Evolutionary conservation across 2,329 filamentous ascomycete species (phyloP).

Genomic region (Ambrosiella cleistominuta): DNA sequence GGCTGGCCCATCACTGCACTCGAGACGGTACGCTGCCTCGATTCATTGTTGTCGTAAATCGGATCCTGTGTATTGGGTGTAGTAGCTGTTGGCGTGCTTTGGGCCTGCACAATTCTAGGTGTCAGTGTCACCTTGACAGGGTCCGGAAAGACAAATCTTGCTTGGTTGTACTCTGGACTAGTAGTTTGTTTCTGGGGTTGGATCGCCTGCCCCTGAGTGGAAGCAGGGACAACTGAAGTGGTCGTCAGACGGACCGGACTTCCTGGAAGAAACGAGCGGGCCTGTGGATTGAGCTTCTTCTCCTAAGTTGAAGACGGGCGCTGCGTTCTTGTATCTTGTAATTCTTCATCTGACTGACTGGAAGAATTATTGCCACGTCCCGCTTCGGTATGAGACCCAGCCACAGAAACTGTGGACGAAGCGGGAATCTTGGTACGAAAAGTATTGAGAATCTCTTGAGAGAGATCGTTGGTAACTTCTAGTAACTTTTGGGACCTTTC

Average conservation of each 20-base stretch:
- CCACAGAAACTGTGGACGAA: constrained; percentile 1
- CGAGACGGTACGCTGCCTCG: background rate
- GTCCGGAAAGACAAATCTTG: too few species aligned
- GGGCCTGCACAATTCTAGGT: too few species aligned
- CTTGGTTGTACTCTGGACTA: too few species aligned
- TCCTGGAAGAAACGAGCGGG: constrained; percentile 37
- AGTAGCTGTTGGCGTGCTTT: background rate
- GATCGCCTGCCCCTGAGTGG: too few species aligned
- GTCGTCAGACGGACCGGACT: background rate
- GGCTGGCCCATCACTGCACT: background rate
- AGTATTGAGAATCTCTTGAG: constrained; percentile 20
- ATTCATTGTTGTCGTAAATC: background rate
- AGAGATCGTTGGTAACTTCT: constrained; percentile 22
- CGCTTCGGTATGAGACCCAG: background rate
- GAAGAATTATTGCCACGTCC: background rate
- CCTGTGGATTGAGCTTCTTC: constrained; percentile 37
- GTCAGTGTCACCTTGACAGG: too few species aligned
- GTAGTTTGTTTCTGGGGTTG: too few species aligned
- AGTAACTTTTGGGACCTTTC: constrained; percentile 15
- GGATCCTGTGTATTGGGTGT: background rate
- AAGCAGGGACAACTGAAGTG: too few species aligned
- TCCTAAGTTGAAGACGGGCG: constrained; percentile 21
- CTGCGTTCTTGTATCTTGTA: background rate
- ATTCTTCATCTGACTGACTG: too few species aligned
- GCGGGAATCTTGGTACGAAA: constrained; percentile 18